A percentile compares a stretch with the other conserved stretches of the same genome.
Conservation (phyloP, 441 rosid species). For the Adansonia grandidieri region DNA sequence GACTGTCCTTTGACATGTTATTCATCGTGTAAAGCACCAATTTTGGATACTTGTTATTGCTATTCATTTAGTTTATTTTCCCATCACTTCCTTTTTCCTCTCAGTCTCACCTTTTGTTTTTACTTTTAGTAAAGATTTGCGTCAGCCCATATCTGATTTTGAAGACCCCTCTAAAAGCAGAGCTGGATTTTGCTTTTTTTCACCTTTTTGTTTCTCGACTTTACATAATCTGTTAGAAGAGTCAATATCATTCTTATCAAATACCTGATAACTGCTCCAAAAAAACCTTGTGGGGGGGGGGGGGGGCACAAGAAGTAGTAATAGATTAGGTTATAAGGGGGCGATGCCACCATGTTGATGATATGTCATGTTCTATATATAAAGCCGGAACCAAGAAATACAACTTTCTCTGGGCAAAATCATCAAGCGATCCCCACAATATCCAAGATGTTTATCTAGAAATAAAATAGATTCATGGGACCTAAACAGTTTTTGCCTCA, state of each 20-base stretch:
- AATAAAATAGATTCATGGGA: slow-evolving; percentile 20
- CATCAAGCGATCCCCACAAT: neutral
- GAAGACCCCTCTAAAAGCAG: slow-evolving; percentile 14
- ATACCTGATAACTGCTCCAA: neutral
- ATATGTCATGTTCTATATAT: neutral
- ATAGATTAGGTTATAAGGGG: slow-evolving; percentile 5
- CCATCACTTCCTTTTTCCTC: slow-evolving; percentile 17
- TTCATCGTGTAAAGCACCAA: slow-evolving; percentile 50
- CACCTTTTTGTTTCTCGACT: slow-evolving; percentile 18
- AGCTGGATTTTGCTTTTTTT: neutral
- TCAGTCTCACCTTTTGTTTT: neutral
- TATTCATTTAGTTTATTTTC: neutral
- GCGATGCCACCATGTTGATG: neutral
- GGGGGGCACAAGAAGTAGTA: neutral
- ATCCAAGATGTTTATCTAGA: neutral
- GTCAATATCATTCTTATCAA: slow-evolving; percentile 18
- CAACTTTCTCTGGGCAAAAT: slow-evolving; percentile 18
- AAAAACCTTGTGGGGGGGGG: neutral
- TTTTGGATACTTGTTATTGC: slow-evolving; percentile 36
- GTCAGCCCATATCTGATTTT: slow-evolving; percentile 32
- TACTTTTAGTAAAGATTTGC: slow-evolving; percentile 34
- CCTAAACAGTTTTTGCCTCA: neutral
- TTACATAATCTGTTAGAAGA: slow-evolving; percentile 3
- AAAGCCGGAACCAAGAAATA: slow-evolving; percentile 9
- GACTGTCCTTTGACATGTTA: slow-evolving; percentile 36